These are phyloP conservation scores for Thalassiosira livingstoniorum DNA, from an alignment of 352 stramenopile genomes.

Conservation along the genomic window DNA sequence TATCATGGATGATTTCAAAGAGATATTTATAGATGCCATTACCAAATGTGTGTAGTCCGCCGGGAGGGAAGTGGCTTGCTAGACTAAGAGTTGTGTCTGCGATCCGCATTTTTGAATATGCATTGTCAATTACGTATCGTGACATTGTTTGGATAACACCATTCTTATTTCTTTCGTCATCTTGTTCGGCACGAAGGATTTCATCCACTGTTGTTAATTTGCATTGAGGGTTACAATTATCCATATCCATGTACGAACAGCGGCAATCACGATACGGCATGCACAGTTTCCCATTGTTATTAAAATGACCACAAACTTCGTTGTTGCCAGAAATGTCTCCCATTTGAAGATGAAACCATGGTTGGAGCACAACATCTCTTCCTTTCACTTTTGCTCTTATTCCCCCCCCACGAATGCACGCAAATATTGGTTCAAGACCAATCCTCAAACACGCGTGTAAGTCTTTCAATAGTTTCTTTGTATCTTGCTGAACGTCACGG, in stretches of 20 bases:
- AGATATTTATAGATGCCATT: background rate
- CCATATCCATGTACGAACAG: background rate
- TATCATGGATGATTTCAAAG: conserved; percentile 1
- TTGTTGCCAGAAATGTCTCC: conserved; percentile 17
- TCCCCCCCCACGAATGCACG: too few relatives aligned
- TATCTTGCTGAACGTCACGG: background rate
- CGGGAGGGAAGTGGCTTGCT: background rate
- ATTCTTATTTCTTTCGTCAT: background rate
- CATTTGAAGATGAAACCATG: conserved; percentile 7
- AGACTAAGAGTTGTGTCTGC: conserved; percentile 6
- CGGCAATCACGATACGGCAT: conserved; percentile 12
- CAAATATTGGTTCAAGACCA: too few relatives aligned
- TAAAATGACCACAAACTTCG: conserved; percentile 13
- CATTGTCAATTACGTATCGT: conserved; percentile 5
- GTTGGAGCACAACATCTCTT: conserved; percentile 5
- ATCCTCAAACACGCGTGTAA: too few relatives aligned
- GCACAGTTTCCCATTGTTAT: background rate
- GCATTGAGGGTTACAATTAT: background rate
- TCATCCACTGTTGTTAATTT: conserved; percentile 9
- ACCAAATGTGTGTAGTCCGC: conserved; percentile 1
- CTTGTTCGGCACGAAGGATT: too few relatives aligned
- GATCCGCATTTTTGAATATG: conserved; percentile 1
- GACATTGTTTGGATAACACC: background rate
- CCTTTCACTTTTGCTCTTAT: background rate
- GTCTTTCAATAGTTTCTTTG: too few relatives aligned